Base-by-base conservation (phyloP, 345 rosid genomes). In the Eucalyptus brandiana region DNA sequence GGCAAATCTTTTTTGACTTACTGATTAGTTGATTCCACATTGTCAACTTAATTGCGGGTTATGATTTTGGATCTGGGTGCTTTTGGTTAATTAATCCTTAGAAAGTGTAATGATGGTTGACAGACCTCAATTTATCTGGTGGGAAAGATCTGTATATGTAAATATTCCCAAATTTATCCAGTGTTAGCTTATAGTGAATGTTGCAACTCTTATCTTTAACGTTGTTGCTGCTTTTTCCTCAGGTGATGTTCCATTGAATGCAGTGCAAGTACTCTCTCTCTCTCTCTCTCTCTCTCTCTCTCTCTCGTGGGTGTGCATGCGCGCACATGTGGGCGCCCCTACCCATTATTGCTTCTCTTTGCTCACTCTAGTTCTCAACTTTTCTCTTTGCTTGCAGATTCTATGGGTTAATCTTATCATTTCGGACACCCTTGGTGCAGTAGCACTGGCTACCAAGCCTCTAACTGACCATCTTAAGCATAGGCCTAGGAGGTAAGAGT, bases 361-460 rank as follows among this genome's bases (percentile, higher is more conserved):
- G 44, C 47, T 72, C 19, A 44, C 26, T 10, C 58, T 24, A 21
- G 13, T 86, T 37, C 24, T 72, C 21, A 49, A 42, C 28, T 40
- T 53, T 53, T 85, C 50, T 30, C 28, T 83, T 54, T 89, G 56
- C n/a, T 18, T 91, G 88, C 93, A 98, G 99, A 97, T 98, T 90
- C 95, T 98, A 10, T 98, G 97, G 99, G 98, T 98, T 88, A 96
- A 98, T 91, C 99, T 98, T 87, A 98, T 98, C 88, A 95, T 97
- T 49, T 49, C 51, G 99, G 99, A 98, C 92, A 97, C 99, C n/a
- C 99, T 97, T 90, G 99, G 99, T 50, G 99, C 99, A 87, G 92
- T 97, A 88, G 99, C 99, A 88, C 91, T 98, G 93, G 99, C 99
- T 87, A 98, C 99, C 7, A 99, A 98, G 93, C 97, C 99, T 86